Conservation (phyloP, 257 asterid genomes). For the Salvia hispanica region DNA sequence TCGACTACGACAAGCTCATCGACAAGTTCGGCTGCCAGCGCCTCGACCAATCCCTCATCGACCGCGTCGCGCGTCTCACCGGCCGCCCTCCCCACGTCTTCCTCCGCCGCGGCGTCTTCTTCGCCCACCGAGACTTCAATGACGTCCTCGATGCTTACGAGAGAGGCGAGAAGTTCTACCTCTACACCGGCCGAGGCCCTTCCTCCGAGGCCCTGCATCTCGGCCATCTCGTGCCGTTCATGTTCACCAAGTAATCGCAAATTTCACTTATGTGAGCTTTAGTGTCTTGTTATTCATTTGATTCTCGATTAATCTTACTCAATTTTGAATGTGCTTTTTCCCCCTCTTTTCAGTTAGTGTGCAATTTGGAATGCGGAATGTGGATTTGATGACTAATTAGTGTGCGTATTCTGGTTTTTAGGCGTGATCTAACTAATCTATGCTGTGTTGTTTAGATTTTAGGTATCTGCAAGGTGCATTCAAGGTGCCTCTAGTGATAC, state of each 20-base stretch:
- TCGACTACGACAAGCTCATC: conserved; percentile 87
- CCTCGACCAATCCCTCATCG: conserved; percentile 66
- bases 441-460: conserved; percentile 19
- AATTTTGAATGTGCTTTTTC: neutral
- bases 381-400: neutral
- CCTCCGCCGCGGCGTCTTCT: conserved; percentile 97
- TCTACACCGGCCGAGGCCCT: conserved; percentile 96
- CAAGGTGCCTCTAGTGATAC: conserved; percentile 44
- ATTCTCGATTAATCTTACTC: neutral
- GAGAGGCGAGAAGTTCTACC: conserved; percentile 80
- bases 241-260: conserved; percentile 83
- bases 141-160: conserved; percentile 77
- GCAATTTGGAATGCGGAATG: neutral
- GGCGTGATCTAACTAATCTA: neutral
- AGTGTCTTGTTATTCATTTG: neutral
- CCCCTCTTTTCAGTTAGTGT: no score
- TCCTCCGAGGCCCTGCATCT: conserved; percentile 96
- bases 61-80: conserved; percentile 77
- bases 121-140: conserved; percentile 84
- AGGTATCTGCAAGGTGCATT: conserved; percentile 95
- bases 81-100: conserved; percentile 78
- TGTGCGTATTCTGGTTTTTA: neutral
- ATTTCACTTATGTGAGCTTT: neutral
- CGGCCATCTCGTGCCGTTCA: conserved; percentile 93
- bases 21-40: conserved; percentile 92